A percentile compares a stretch with the other conserved stretches of the same genome.
phyloP scores from a whole-genome alignment of 345 rosid species.

The Viola odorata region DNA sequence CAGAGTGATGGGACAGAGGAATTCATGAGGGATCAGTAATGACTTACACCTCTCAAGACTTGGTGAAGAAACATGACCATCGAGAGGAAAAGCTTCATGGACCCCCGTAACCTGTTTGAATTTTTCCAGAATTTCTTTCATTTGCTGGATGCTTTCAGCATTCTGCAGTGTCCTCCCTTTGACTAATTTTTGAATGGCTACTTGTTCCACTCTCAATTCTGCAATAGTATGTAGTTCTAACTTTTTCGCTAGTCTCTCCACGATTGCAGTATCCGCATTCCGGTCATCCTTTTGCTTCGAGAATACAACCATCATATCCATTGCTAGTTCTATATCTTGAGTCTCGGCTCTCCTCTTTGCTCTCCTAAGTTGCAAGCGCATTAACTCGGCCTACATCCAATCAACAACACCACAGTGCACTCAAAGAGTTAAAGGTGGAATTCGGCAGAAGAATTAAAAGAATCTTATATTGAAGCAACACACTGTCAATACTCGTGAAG shows the following conservation, averaged over 20 bases:
- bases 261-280: constrained; percentile 45
- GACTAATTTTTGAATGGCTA: constrained; percentile 36
- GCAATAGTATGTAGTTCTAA: constrained; percentile 42
- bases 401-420: not conserved
- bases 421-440: no score
- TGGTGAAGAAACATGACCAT: constrained; percentile 29
- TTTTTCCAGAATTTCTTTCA: constrained; percentile 37
- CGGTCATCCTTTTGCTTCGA: constrained; percentile 37
- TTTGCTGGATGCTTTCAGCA: constrained; percentile 36
- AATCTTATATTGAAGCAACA: no score
- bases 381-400: constrained; percentile 44
- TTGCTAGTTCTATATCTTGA: constrained; percentile 56
- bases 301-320: constrained; percentile 61
- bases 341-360: constrained; percentile 51
- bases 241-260: constrained; percentile 52
- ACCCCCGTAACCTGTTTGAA: constrained; percentile 45
- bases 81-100: constrained; percentile 28
- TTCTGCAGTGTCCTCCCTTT: constrained; percentile 30
- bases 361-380: constrained; percentile 47
- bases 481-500: no score
- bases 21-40: constrained; percentile 42
- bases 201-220: constrained; percentile 44
- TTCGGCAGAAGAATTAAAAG: no score
- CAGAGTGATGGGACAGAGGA: constrained; percentile 49
- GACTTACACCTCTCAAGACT: constrained; percentile 34